Conservation (phyloP, 2,329 filamentous ascomycete genomes). For the Curvularia eragrostidis region DNA sequence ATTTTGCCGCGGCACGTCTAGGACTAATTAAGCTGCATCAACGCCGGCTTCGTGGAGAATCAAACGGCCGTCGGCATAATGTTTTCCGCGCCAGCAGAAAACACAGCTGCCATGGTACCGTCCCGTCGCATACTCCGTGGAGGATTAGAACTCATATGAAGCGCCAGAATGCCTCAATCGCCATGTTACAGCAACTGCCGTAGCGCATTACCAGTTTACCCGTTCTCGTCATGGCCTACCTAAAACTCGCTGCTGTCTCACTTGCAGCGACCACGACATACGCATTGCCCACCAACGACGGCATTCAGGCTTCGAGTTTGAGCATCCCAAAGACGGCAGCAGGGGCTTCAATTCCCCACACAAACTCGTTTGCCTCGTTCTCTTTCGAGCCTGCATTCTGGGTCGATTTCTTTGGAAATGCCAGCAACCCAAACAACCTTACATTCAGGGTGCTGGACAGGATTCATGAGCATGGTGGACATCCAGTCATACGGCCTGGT, state of each 20-base stretch:
- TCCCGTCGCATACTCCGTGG: background rate
- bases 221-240: constrained; percentile 1
- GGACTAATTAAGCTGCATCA: background rate
- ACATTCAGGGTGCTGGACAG: constrained; percentile 12
- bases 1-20: constrained; percentile 1
- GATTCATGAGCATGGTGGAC: constrained; percentile 18
- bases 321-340: constrained; percentile 11
- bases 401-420: constrained; percentile 22
- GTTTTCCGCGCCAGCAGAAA: background rate
- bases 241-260: constrained; percentile 4
- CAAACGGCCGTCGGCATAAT: constrained; percentile 11
- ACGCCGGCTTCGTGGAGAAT: constrained; percentile 6
- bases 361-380: constrained; percentile 20
- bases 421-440: constrained; percentile 15
- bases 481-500: constrained; percentile 18
- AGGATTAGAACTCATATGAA: background rate
- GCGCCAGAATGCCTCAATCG: background rate
- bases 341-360: constrained; percentile 17
- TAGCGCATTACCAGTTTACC: background rate
- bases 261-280: background rate
- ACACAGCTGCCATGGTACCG: background rate
- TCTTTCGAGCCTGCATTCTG: constrained; percentile 21
- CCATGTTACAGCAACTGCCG: background rate
- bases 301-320: background rate
- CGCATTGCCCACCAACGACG: constrained; percentile 2